These are phyloP conservation scores for Pestalotiopsis sp. DNA, from an alignment of 2,329 filamentous ascomycete species.

Conservation along the genomic window DNA sequence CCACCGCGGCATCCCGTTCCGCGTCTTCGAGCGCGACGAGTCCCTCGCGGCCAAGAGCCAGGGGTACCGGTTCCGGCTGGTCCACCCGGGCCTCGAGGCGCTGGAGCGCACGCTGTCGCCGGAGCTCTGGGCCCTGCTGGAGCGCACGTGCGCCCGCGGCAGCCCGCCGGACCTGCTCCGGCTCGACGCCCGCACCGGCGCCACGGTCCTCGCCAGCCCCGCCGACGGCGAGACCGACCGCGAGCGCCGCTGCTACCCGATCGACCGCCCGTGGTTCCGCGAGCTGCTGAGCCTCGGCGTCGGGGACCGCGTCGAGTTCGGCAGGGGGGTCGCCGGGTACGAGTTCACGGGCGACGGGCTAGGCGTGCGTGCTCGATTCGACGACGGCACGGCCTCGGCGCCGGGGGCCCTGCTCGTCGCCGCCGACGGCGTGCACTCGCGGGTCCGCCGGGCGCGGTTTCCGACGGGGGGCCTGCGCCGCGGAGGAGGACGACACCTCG, in stretches of 20 bases:
- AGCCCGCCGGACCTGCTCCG: constrained; percentile 3
- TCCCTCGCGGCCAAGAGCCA: constrained; percentile 31
- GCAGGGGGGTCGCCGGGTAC: constrained; percentile 5
- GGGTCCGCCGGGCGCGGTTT: background rate
- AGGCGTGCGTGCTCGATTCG: no score
- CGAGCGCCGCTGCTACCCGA: constrained; percentile 13
- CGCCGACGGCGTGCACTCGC: constrained; percentile 1
- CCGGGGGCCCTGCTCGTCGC: background rate
- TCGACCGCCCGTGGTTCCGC: constrained; percentile 8
- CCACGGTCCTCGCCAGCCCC: background rate
- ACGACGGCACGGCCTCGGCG: background rate
- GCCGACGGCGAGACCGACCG: constrained; percentile 18
- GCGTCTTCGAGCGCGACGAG: constrained; percentile 37
- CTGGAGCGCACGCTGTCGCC: constrained; percentile 16
- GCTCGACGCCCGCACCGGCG: background rate
- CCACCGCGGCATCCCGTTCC: constrained; percentile 35
- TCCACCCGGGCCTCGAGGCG: constrained; percentile 23
- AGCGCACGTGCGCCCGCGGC: constrained; percentile 18
- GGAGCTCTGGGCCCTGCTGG: constrained; percentile 21
- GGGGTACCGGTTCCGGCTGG: constrained; percentile 39
- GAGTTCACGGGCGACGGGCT: background rate
- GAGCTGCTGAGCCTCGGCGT: background rate
- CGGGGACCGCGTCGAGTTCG: background rate
- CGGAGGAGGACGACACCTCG: background rate
- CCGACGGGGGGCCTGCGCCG: background rate